phyloP scores from a whole-genome alignment of 2,329 filamentous ascomycete species.

The Coniochaeta sp. region DNA sequence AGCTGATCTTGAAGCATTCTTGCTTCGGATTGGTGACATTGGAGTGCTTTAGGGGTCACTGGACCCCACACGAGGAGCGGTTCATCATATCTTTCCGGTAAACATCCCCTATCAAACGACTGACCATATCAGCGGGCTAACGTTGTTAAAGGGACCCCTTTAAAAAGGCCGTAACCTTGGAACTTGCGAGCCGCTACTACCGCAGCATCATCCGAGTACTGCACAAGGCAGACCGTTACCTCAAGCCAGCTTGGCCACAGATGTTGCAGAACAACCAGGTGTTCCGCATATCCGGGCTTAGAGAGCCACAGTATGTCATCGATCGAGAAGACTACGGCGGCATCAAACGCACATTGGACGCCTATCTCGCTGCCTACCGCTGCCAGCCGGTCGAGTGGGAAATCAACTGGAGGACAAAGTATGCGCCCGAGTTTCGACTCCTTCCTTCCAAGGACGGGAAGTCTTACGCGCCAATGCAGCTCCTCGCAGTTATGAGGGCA shows the following conservation, averaged over 20 bases:
- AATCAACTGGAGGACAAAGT: conserved; percentile 36
- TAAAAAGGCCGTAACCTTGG: conserved; percentile 19
- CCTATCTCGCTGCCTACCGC: conserved; percentile 45
- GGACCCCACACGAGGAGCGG: conserved; percentile 44
- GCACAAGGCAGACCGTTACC: conserved; percentile 44
- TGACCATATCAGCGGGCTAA: background rate
- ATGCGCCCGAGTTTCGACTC: conserved; percentile 47
- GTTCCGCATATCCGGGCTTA: conserved; percentile 44
- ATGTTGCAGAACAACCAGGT: conserved; percentile 44
- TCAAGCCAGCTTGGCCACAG: conserved; percentile 53
- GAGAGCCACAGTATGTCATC: conserved; percentile 44
- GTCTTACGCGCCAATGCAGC: conserved; percentile 40
- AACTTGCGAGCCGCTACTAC: conserved; percentile 48
- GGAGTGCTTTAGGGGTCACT: conserved; percentile 42
- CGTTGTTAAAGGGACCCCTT: conserved; percentile 21
- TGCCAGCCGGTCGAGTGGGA: conserved; percentile 45
- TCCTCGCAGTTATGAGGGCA: conserved; percentile 49
- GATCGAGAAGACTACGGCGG: conserved; percentile 47
- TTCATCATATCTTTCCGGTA: conserved; percentile 49
- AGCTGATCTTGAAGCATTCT: conserved; percentile 40
- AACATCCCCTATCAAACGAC: conserved; percentile 10
- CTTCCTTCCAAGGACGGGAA: conserved; percentile 30
- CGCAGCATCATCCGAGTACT: conserved; percentile 46
- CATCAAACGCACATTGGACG: conserved; percentile 45
- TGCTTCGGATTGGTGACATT: conserved; percentile 46